Evolutionary conservation across 2,329 filamentous ascomycete genomes (phyloP).

Genomic region (Botrytis porri): DNA sequence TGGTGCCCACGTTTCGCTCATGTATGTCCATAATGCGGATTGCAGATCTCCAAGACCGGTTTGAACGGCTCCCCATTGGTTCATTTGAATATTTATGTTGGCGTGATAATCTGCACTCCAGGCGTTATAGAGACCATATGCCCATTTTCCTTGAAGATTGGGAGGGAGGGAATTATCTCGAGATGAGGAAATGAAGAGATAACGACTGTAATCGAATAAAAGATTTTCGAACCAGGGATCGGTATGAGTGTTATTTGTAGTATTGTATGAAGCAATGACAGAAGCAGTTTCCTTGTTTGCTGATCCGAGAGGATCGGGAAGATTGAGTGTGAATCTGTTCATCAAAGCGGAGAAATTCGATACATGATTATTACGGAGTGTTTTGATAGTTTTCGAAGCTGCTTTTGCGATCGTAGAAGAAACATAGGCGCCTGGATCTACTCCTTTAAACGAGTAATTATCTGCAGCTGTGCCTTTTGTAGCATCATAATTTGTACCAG

Average conservation of each 20-base stretch:
- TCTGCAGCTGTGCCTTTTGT: slow-evolving; percentile 45
- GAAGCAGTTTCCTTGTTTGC: slow-evolving; percentile 41
- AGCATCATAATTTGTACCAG: slow-evolving; percentile 50
- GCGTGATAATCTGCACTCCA: slow-evolving; percentile 57
- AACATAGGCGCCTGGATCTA: slow-evolving; percentile 44
- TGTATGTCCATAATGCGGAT: slow-evolving; percentile 50
- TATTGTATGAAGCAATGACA: slow-evolving; percentile 39
- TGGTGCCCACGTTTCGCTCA: slow-evolving; percentile 52
- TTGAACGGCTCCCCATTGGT: slow-evolving; percentile 55
- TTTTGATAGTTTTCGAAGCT: slow-evolving; percentile 38
- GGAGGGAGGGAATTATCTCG: slow-evolving; percentile 51
- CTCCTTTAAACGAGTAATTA: slow-evolving; percentile 49
- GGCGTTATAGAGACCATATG: slow-evolving; percentile 43
- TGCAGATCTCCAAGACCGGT: slow-evolving; percentile 49
- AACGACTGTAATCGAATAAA: slow-evolving; percentile 52
- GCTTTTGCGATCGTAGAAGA: slow-evolving; percentile 35
- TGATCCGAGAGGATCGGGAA: slow-evolving; percentile 47
- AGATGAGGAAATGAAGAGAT: slow-evolving; percentile 55
- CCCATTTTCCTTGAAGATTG: slow-evolving; percentile 57
- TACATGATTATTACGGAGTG: slow-evolving; percentile 40
- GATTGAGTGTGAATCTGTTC: slow-evolving; percentile 42
- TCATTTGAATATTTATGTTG: slow-evolving; percentile 62
- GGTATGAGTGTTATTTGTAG: slow-evolving; percentile 42
- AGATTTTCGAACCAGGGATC: slow-evolving; percentile 53
- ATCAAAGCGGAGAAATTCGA: slow-evolving; percentile 44